Base-by-base conservation (phyloP, 768 basidiomycete genomes). In the Wakefieldia striispora region DNA sequence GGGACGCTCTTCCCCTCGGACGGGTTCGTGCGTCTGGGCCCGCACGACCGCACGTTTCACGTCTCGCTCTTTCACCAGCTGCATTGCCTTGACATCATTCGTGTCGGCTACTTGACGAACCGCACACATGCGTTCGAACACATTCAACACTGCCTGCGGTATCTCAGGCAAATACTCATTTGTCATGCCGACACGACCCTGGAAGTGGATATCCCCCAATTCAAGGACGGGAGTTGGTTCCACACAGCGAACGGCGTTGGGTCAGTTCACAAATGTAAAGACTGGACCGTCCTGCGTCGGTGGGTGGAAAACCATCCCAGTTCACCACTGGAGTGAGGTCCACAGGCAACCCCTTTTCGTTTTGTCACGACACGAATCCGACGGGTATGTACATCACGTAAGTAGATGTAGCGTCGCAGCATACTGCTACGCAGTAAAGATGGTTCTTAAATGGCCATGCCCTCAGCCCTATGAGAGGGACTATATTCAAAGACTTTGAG, bases 61-160 rank as follows among this genome's bases (percentile, higher is more conserved):
- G 58, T 61, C 19, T 65, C 71, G 27, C 70, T 77, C 55, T 77
- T 73, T 63, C 78, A 80, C 58, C 71, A 80, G 51, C 67, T 76
- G 16, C 78, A 79, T 52, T 79, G 77, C 45, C 55, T 79, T 13
- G 67, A 72, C 40, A 52, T 66, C 43, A 70, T 72, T 17, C 69
- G 72, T 14, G 61, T 52, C 2, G 64, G 63, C 16, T 58, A 63
- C 36, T 41, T 68, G 42, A 51, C 58, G 29, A 60, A 59, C 36
- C 53, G 54, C 12, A 60, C 54, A 14, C 58, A 63, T 17, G 44
- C 59, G 20, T 55, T 50, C n/a, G 50, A 58, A 39, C 72, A 75
- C 43, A 63, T 67, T 12, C 55, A 68, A 20, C 73, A 73, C 35
- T 73, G 72, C 53, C 53, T 73, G 43, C 65, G 72, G 14, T 74